Evolutionary conservation across 306 rosid genomes (phyloP).

Genomic region (Trifolium subterraneum): DNA sequence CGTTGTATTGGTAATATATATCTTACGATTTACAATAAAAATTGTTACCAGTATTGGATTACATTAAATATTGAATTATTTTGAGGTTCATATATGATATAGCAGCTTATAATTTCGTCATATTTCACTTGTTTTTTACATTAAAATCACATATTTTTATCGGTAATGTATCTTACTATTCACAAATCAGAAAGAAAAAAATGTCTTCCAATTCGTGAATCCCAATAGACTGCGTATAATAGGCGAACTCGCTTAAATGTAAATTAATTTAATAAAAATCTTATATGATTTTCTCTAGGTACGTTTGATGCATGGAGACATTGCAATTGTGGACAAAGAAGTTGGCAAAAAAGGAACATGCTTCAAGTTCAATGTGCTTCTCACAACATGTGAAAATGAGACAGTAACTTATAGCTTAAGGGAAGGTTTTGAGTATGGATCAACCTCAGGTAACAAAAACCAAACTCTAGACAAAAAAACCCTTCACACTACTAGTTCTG

Average conservation of each 20-base stretch:
- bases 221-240: not conserved
- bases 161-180: not conserved
- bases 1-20: too few relatives aligned
- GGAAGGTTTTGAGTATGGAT: slow-evolving; percentile 44
- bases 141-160: too few relatives aligned
- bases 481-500: slow-evolving; percentile 37
- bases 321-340: slow-evolving; percentile 72
- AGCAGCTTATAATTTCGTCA: too few relatives aligned
- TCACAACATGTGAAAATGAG: slow-evolving; percentile 49
- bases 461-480: slow-evolving; percentile 17
- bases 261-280: not conserved
- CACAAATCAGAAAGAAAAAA: not conserved
- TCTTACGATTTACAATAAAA: too few relatives aligned
- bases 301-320: slow-evolving; percentile 83
- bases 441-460: slow-evolving; percentile 22
- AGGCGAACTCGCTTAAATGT: not conserved
- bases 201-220: not conserved
- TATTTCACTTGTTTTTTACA: not conserved
- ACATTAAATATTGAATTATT: too few relatives aligned
- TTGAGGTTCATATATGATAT: not conserved
- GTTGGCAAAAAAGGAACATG: slow-evolving; percentile 69
- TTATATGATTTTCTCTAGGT: slow-evolving; percentile 51
- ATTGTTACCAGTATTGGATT: too few relatives aligned
- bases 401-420: slow-evolving; percentile 3
- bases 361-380: slow-evolving; percentile 69